Evolutionary conservation across 1,284 basidiomycete genomes (phyloP).

Genomic region (Trichosporon ovoides): DNA sequence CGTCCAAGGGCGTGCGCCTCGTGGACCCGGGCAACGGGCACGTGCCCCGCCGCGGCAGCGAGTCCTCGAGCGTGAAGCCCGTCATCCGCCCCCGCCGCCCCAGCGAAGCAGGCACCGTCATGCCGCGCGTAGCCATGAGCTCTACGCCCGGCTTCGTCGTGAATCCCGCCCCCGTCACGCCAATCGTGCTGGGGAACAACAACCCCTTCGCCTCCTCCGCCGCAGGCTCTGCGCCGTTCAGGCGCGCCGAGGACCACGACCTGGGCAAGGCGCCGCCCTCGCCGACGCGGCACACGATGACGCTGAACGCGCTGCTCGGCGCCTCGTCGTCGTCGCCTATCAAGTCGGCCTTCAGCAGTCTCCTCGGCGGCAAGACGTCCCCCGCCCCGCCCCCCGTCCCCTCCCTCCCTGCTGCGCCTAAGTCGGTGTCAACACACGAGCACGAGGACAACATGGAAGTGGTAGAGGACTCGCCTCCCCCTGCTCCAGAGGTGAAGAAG

Average conservation of each 20-base stretch:
- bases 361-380: not conserved
- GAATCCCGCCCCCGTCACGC: not conserved
- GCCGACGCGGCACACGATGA: slow-evolving; percentile 1
- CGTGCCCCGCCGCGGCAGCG: slow-evolving; percentile 1
- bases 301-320: not conserved
- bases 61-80: not conserved
- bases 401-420: not conserved
- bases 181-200: no score
- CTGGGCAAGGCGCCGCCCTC: not conserved
- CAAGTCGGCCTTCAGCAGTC: not conserved
- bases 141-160: not conserved
- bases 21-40: not conserved
- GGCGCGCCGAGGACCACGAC: not conserved
- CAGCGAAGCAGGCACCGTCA: not conserved
- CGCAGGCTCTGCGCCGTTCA: not conserved
- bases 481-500: not conserved
- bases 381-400: not conserved
- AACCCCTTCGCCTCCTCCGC: no score
- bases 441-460: not conserved
- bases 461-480: not conserved
- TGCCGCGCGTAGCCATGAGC: not conserved
- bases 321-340: not conserved
- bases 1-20: not conserved
- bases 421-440: no score
- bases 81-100: not conserved